Percentiles rank a stretch among this genome's conserved stretches.
Evolutionary conservation across 176 grass and related monocot genomes (phyloP).

Genomic region (Stipa capillata): DNA sequence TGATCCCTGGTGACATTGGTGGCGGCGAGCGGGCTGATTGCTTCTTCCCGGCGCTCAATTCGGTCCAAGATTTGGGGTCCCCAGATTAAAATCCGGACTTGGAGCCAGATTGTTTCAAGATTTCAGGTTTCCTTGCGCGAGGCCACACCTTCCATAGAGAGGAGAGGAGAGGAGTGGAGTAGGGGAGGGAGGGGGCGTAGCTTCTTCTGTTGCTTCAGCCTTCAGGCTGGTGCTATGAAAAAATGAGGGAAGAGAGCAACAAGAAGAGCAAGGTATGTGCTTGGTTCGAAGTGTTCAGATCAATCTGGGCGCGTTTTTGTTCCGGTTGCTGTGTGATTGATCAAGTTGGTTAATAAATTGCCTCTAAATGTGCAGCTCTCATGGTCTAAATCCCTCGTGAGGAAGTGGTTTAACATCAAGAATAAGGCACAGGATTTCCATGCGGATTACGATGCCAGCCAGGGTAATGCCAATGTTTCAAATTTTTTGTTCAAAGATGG

Average conservation of each 20-base stretch:
- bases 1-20: constrained; percentile 11
- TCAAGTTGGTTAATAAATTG: constrained; percentile 8
- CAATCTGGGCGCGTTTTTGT: background rate
- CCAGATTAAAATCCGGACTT: background rate
- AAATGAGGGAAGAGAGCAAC: constrained; percentile 55
- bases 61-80: background rate
- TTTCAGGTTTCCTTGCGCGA: constrained; percentile 22
- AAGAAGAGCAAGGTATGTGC: constrained; percentile 84
- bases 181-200: background rate
- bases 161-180: background rate
- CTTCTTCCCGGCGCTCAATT: background rate
- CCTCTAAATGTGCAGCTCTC: constrained; percentile 55
- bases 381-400: constrained; percentile 87
- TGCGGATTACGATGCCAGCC: constrained; percentile 44
- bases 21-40: constrained; percentile 1
- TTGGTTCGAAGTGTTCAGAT: background rate
- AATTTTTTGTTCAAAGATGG: too few species aligned
- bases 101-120: background rate
- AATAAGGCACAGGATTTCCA: constrained; percentile 76
- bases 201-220: background rate
- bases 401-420: constrained; percentile 97
- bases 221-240: constrained; percentile 31
- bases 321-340: background rate
- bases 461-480: constrained; percentile 40
- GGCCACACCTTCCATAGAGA: background rate